These are phyloP conservation scores for Heritiera littoralis DNA, from an alignment of 345 rosid species.

Conservation along the genomic window DNA sequence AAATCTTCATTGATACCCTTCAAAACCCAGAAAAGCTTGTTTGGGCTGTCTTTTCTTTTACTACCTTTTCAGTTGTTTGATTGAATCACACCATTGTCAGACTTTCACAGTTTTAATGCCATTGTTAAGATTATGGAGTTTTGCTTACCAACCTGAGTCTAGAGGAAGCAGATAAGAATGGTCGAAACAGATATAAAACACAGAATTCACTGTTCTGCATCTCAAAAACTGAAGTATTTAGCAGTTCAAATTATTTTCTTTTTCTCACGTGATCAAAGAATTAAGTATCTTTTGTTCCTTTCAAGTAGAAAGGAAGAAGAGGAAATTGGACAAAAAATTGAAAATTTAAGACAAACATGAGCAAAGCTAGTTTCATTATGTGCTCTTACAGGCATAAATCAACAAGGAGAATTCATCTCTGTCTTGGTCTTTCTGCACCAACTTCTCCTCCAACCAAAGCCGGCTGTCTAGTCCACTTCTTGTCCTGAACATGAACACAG, in stretches of 20 bases:
- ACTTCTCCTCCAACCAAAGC: constrained; percentile 72
- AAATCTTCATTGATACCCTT: constrained; percentile 39
- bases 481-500: constrained; percentile 89
- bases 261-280: constrained; percentile 29
- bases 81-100: neutral
- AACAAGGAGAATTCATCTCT: constrained; percentile 71
- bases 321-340: too few species aligned
- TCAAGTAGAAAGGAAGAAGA: neutral
- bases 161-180: neutral
- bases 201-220: constrained; percentile 29
- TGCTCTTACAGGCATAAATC: constrained; percentile 73
- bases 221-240: constrained; percentile 21
- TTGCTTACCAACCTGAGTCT: neutral
- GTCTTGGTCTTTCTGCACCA: constrained; percentile 58
- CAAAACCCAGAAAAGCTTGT: constrained; percentile 28
- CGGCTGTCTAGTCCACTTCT: constrained; percentile 75
- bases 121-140: neutral
- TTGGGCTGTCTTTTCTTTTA: constrained; percentile 18
- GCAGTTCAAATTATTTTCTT: constrained; percentile 21
- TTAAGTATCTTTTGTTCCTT: constrained; percentile 18
- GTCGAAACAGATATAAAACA: constrained; percentile 2
- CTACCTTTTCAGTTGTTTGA: constrained; percentile 18
- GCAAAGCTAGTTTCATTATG: constrained; percentile 23
- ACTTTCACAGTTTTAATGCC: neutral
- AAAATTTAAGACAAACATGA: constrained; percentile 21